Evolutionary conservation across 768 basidiomycete genomes (phyloP).

Genomic region (Agrocybe chaxingu): DNA sequence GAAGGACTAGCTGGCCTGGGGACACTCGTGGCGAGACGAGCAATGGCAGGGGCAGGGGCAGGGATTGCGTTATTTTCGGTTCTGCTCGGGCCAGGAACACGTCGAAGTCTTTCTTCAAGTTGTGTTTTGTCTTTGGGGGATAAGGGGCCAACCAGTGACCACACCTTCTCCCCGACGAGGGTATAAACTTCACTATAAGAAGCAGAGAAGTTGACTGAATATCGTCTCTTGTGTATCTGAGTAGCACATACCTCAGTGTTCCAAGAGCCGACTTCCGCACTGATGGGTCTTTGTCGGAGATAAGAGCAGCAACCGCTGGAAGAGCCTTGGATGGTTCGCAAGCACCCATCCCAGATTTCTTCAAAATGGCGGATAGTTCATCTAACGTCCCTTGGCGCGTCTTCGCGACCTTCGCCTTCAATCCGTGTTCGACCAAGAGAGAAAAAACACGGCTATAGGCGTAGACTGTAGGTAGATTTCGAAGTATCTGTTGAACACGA

Average conservation of each 20-base stretch:
- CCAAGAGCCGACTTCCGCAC: slow-evolving; percentile 87
- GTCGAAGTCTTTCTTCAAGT: slow-evolving; percentile 84
- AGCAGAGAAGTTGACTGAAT: slow-evolving; percentile 10
- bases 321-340: slow-evolving; percentile 83
- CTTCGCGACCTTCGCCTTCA: slow-evolving; percentile 89
- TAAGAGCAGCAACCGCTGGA: slow-evolving; percentile 70
- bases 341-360: slow-evolving; percentile 76
- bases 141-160: slow-evolving; percentile 71
- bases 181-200: slow-evolving; percentile 70
- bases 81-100: slow-evolving; percentile 67
- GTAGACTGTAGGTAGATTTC: slow-evolving; percentile 83
- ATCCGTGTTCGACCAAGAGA: slow-evolving; percentile 81
- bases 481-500: slow-evolving; percentile 82
- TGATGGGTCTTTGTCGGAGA: slow-evolving; percentile 85
- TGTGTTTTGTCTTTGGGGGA: slow-evolving; percentile 89
- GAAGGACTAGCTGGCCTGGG: slow-evolving; percentile 33
- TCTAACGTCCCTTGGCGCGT: slow-evolving; percentile 86
- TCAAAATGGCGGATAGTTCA: slow-evolving; percentile 73
- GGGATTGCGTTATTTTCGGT: slow-evolving; percentile 33
- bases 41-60: slow-evolving; percentile 34
- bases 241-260: slow-evolving; percentile 62
- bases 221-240: slow-evolving; percentile 1
- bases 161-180: slow-evolving; percentile 82
- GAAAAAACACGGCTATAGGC: slow-evolving; percentile 92
- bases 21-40: slow-evolving; percentile 40